A percentile compares a stretch with the other conserved stretches of the same genome.
These are phyloP conservation scores for Rhinocladiella similis DNA, from an alignment of 2,329 filamentous ascomycete genomes.

Conservation along the genomic window DNA sequence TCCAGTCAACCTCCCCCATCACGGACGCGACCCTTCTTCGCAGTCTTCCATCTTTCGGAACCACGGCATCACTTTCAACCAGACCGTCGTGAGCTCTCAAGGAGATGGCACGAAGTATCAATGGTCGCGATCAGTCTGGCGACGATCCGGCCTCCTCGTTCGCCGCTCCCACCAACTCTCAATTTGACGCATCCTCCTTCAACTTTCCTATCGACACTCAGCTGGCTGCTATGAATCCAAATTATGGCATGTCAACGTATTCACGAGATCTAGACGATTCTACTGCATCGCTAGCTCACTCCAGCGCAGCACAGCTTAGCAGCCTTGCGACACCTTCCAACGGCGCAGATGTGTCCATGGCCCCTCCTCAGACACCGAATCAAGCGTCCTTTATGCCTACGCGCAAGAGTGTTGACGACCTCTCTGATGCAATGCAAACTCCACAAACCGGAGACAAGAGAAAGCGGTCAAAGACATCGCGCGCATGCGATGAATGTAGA, in stretches of 20 bases:
- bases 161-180: constrained; percentile 7
- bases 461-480: constrained; percentile 82
- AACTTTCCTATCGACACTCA: constrained; percentile 21
- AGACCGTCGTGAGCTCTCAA: background rate
- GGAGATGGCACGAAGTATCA: constrained; percentile 16
- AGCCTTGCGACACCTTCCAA: constrained; percentile 9
- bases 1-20: background rate
- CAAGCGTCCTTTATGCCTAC: constrained; percentile 15
- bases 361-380: constrained; percentile 19
- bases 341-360: constrained; percentile 21
- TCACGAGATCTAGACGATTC: constrained; percentile 16
- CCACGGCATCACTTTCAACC: constrained; percentile 15
- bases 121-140: constrained; percentile 17
- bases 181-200: constrained; percentile 16
- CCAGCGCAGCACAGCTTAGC: constrained; percentile 7
- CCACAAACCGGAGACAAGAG: constrained; percentile 56
- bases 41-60: constrained; percentile 18
- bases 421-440: constrained; percentile 16
- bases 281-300: background rate
- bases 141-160: constrained; percentile 20
- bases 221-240: constrained; percentile 17
- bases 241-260: constrained; percentile 16
- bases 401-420: constrained; percentile 22
- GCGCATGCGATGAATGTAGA: constrained; percentile 85
- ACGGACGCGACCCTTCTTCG: constrained; percentile 5